Conservation (phyloP, 2,329 filamentous ascomycete species). For the Diplodia scrobiculata region DNA sequence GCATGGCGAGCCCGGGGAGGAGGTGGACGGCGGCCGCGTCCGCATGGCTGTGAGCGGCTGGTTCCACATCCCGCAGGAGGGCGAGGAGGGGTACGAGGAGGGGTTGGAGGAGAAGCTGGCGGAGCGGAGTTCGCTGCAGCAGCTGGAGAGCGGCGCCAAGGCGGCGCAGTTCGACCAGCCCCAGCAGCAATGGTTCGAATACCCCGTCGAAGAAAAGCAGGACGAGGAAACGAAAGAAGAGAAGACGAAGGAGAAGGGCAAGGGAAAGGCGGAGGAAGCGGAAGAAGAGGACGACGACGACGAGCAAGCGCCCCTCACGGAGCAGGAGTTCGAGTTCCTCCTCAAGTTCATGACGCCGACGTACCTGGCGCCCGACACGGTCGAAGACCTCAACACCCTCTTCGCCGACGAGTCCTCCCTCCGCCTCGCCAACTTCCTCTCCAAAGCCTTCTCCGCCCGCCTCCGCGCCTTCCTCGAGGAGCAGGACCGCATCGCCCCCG, state of each 20-base stretch:
- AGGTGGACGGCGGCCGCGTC: constrained; percentile 73
- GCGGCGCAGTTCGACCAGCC: constrained; percentile 87
- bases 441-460: constrained; percentile 71
- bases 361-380: constrained; percentile 88
- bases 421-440: constrained; percentile 76
- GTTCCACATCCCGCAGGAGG: constrained; percentile 96
- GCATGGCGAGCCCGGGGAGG: constrained; percentile 61
- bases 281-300: constrained; percentile 44
- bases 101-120: constrained; percentile 87
- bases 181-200: constrained; percentile 59
- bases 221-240: constrained; percentile 42
- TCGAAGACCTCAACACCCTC: constrained; percentile 76
- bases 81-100: constrained; percentile 86
- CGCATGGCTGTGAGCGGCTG: constrained; percentile 98
- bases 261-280: not conserved
- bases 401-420: constrained; percentile 85
- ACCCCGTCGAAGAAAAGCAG: constrained; percentile 40
- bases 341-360: constrained; percentile 86
- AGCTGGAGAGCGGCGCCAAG: constrained; percentile 75
- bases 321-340: constrained; percentile 82
- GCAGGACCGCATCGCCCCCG: constrained; percentile 55
- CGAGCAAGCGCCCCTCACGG: constrained; percentile 63
- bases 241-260: constrained; percentile 51
- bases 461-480: constrained; percentile 70
- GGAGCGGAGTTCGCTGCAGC: constrained; percentile 86